Evolutionary conservation across 176 grass and related monocot species (phyloP), one percentile per base, ranked within the genome.

Genomic region (Phragmites australis): DNA sequence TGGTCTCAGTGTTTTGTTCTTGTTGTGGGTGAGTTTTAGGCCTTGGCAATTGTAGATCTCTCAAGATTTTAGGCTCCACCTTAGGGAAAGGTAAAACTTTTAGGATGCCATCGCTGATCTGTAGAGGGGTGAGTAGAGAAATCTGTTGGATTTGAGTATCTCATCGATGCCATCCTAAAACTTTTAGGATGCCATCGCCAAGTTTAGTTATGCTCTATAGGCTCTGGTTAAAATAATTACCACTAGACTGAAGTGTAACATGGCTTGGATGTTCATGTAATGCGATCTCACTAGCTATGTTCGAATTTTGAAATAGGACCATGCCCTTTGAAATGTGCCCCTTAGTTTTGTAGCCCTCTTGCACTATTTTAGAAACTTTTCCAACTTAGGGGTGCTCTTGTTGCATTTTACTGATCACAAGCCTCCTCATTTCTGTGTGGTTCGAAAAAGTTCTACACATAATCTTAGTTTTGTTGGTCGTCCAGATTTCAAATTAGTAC

Each of bases 111-210:
- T 17, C 23, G 11, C 39, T 74, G 81, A 84, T 84, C 70, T 81
- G 63, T 21, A 13, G 1, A 18, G 12, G 10, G 14, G 1, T 0
- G 1, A 37, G 61, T 12, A 8, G 34, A 55, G 8, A 69, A 69
- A 80, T 62, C 21, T 34, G 52, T 22, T 52, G 46, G 77, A 85
- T 85, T 89, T 70, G 37, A 75, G n/a, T n/a, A n/a, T n/a, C n/a
- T n/a, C n/a, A n/a, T n/a, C n/a, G n/a, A n/a, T n/a, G n/a, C n/a
- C n/a, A 13, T 16, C 46, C 51, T n/a, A 26, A 21, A 44, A 48
- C 0, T 47, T 49, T 72, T 43, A 0, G 26, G 46, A 80, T 75
- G 53, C n/a, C 26, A 19, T 9, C 51, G 15, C 22, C 1, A 42
- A 69, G 30, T 61, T n/a, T 12, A 16, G 46, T 51, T 72, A 50